phyloP scores from a whole-genome alignment of 2,329 filamentous ascomycete genomes.

The Pezicula radicicola region DNA sequence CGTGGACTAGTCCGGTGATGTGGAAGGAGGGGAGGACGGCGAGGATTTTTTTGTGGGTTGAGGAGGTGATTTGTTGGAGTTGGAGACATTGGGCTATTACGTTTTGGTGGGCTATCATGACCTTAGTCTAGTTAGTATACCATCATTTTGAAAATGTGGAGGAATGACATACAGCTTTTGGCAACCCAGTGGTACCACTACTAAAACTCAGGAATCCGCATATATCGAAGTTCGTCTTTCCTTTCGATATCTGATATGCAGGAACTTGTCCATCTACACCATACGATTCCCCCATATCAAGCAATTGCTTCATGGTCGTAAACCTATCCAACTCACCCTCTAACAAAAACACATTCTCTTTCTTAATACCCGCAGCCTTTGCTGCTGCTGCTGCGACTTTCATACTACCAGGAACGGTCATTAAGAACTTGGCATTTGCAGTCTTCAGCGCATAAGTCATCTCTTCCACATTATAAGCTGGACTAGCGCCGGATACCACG shows the following conservation, averaged over 20 bases:
- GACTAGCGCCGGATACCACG: constrained; percentile 58
- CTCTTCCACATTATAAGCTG: constrained; percentile 65
- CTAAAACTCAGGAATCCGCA: constrained; percentile 50
- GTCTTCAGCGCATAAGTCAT: constrained; percentile 63
- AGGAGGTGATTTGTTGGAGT: constrained; percentile 47
- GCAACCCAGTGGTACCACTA: constrained; percentile 46
- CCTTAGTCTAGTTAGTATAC: constrained; percentile 23
- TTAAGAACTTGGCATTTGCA: constrained; percentile 52
- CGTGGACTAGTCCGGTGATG: constrained; percentile 55
- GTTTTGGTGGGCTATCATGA: constrained; percentile 51
- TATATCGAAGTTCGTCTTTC: constrained; percentile 53
- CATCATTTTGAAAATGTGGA: not conserved
- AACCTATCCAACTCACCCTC: constrained; percentile 50
- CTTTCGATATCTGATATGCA: constrained; percentile 45
- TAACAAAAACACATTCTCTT: constrained; percentile 51
- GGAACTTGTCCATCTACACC: constrained; percentile 40
- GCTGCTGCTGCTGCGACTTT: constrained; percentile 52
- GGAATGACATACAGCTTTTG: constrained; percentile 36
- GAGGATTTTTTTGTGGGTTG: constrained; percentile 46
- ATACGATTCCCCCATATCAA: constrained; percentile 29
- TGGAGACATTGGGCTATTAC: constrained; percentile 61
- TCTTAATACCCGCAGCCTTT: constrained; percentile 48
- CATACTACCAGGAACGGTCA: constrained; percentile 53
- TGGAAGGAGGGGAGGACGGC: constrained; percentile 60
- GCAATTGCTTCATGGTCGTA: constrained; percentile 39